Conservation (phyloP, 192 early-diverging fungal species). For the Gaertneriomyces semiglobifer region DNA sequence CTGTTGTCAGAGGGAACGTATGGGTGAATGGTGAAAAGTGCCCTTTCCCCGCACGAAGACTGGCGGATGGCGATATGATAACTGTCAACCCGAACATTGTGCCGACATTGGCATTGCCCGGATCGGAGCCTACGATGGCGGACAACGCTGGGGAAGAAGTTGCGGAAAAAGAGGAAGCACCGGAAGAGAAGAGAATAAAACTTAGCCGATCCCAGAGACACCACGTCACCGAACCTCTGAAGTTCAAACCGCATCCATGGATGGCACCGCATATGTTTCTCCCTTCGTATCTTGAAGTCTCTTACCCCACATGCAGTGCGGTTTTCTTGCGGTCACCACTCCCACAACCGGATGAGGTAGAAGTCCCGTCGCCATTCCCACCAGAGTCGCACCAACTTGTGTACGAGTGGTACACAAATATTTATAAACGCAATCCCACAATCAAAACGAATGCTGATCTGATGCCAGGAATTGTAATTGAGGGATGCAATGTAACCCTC, state of each 20-base stretch:
- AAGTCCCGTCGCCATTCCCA: slow-evolving; percentile 92
- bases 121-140: neutral
- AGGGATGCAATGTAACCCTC: slow-evolving; percentile 37
- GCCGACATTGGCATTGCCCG: slow-evolving; percentile 32
- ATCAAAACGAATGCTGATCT: slow-evolving; percentile 20
- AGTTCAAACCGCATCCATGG: slow-evolving; percentile 58
- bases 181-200: neutral
- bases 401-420: slow-evolving; percentile 84
- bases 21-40: slow-evolving; percentile 87
- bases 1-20: slow-evolving; percentile 84
- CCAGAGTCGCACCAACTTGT: slow-evolving; percentile 86
- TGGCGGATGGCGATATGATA: slow-evolving; percentile 87
- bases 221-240: too few species aligned
- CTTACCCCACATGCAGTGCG: slow-evolving; percentile 88
- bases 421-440: slow-evolving; percentile 29
- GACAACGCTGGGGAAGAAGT: slow-evolving; percentile 11
- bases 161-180: neutral
- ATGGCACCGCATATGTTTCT: slow-evolving; percentile 90
- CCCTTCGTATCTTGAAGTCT: slow-evolving; percentile 95
- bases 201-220: too few species aligned
- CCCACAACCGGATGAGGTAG: slow-evolving; percentile 75
- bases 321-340: slow-evolving; percentile 87
- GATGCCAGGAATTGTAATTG: slow-evolving; percentile 36
- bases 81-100: slow-evolving; percentile 75
- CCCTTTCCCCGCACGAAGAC: slow-evolving; percentile 71